These are phyloP conservation scores for Macrolepiota albuminosa DNA, from an alignment of 768 basidiomycete species.

Conservation along the genomic window DNA sequence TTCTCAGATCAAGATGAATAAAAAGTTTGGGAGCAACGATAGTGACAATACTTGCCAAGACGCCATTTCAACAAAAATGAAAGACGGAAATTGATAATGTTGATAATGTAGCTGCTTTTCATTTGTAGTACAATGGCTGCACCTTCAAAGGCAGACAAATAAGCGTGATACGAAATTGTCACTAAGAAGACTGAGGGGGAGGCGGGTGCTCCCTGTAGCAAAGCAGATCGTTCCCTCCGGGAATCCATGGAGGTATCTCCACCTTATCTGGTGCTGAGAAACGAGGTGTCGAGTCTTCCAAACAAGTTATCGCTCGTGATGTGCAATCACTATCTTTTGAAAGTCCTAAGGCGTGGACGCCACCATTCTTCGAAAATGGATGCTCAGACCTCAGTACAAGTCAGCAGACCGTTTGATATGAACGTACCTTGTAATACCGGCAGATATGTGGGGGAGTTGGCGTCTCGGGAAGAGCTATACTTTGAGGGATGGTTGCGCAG, in stretches of 20 bases:
- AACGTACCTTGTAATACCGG: slow-evolving; percentile 17
- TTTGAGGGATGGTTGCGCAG: background rate
- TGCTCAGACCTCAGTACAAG: background rate
- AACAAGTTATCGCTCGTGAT: slow-evolving; percentile 10
- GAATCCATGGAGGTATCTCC: slow-evolving; percentile 14
- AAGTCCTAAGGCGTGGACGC: slow-evolving; percentile 8
- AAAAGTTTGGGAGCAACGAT: background rate
- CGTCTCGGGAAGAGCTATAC: slow-evolving; percentile 4
- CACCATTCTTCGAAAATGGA: slow-evolving; percentile 2
- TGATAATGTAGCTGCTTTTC: background rate
- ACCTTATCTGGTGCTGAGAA: slow-evolving; percentile 14
- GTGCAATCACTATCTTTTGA: slow-evolving; percentile 7
- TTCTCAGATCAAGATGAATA: background rate
- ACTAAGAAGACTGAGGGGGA: background rate
- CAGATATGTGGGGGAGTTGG: slow-evolving; percentile 11
- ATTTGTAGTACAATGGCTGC: background rate
- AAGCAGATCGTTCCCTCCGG: slow-evolving; percentile 10
- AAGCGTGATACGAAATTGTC: background rate
- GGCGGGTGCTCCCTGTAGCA: slow-evolving; percentile 8
- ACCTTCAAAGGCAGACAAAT: background rate
- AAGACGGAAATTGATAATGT: too few species aligned
- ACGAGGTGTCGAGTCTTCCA: background rate
- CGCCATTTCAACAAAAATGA: background rate
- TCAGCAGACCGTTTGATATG: background rate
- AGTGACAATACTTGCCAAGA: background rate